Conservation (phyloP, 2,329 filamentous ascomycete genomes). For the Colletotrichum tropicale region DNA sequence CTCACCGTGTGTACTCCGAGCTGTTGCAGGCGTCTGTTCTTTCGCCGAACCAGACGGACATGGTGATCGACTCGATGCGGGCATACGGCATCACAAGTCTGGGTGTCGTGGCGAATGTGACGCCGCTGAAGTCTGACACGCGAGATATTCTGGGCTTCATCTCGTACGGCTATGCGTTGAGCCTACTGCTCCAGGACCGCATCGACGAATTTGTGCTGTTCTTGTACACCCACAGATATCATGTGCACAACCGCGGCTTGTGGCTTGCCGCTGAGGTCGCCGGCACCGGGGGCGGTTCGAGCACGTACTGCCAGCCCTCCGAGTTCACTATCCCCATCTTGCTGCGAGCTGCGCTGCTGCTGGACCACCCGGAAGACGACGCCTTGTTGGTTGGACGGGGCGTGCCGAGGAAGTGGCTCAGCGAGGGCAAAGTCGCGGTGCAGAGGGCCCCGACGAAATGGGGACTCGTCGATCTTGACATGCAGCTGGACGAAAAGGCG, state of each 20-base stretch:
- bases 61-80: background rate
- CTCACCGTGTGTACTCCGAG: background rate
- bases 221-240: background rate
- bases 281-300: background rate
- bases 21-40: background rate
- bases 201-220: background rate
- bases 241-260: background rate
- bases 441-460: background rate
- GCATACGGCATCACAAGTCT: background rate
- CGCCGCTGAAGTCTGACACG: background rate
- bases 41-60: background rate
- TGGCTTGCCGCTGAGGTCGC: background rate
- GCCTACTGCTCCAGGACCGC: background rate
- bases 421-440: background rate
- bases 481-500: background rate
- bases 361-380: background rate
- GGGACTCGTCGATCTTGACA: background rate
- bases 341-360: background rate
- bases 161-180: background rate
- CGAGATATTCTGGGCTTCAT: conserved; percentile 1
- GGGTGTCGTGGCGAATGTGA: background rate
- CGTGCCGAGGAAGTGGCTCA: background rate
- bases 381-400: background rate
- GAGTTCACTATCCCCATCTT: background rate
- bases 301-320: background rate